These are phyloP conservation scores for Ambrosiella xylebori DNA, from an alignment of 2,329 filamentous ascomycete genomes.

Conservation along the genomic window DNA sequence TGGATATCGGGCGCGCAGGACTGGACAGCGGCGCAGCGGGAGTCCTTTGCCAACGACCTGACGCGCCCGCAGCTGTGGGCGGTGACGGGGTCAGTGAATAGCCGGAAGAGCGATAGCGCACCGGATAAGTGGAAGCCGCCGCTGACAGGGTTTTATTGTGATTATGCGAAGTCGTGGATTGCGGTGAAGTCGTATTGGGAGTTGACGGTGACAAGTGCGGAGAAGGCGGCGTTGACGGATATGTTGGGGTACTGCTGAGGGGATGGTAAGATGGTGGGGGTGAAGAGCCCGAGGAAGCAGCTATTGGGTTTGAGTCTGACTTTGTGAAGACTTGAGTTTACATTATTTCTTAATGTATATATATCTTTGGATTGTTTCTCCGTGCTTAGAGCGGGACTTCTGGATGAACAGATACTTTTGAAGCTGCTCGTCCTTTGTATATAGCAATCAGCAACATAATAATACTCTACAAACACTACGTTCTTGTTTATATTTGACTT, in stretches of 20 bases:
- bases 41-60: slow-evolving; percentile 62
- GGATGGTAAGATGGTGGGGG: neutral
- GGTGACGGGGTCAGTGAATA: slow-evolving; percentile 63
- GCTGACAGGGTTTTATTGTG: slow-evolving; percentile 53
- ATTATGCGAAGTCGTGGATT: slow-evolving; percentile 61
- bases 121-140: slow-evolving; percentile 65
- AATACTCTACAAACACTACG: neutral
- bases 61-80: slow-evolving; percentile 59
- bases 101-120: slow-evolving; percentile 52
- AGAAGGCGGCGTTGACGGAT: slow-evolving; percentile 48
- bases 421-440: neutral
- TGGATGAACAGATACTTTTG: neutral
- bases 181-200: slow-evolving; percentile 58
- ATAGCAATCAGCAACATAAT: neutral
- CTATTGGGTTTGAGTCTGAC: neutral
- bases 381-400: neutral
- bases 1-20: slow-evolving; percentile 58
- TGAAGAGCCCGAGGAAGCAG: neutral
- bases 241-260: slow-evolving; percentile 49
- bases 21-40: slow-evolving; percentile 53
- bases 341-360: neutral
- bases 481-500: neutral
- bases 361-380: neutral
- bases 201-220: slow-evolving; percentile 50
- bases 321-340: neutral